A percentile compares a stretch with the other conserved stretches of the same genome.
Evolutionary conservation across 169 alveolate species (phyloP).

Genomic region (Toxoplasma gondii): DNA sequence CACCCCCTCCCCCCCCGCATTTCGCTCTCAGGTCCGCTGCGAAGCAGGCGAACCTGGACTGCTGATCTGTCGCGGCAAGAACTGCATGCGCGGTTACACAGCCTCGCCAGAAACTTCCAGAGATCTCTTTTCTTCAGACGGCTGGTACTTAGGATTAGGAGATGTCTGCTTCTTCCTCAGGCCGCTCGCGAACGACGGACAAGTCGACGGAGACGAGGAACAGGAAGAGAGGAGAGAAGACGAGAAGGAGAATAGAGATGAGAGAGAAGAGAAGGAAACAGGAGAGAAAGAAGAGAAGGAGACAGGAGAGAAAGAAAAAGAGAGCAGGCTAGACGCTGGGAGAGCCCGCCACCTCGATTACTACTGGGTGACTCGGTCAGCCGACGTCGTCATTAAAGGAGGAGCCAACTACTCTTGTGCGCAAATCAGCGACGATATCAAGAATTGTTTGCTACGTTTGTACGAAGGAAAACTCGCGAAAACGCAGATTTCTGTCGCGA

Average conservation of each 20-base stretch:
- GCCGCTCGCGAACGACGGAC: neutral
- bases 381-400: constrained; percentile 70
- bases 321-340: too few species aligned
- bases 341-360: constrained; percentile 1
- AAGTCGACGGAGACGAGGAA: neutral
- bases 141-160: constrained; percentile 61
- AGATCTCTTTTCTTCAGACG: neutral
- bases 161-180: constrained; percentile 40
- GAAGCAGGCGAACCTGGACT: constrained; percentile 72
- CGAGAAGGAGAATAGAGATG: neutral
- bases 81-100: constrained; percentile 67
- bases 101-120: neutral
- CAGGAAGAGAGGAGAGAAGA: neutral
- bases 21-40: constrained; percentile 21
- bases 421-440: constrained; percentile 68
- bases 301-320: too few species aligned
- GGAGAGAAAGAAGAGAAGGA: neutral
- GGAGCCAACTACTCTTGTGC: constrained; percentile 73
- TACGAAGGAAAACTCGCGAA: neutral
- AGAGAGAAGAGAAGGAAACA: neutral
- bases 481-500: neutral
- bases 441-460: neutral
- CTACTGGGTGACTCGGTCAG: constrained; percentile 72
- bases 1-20: neutral
- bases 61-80: constrained; percentile 71